Percentiles rank a stretch among this genome's conserved stretches.
Conservation (phyloP, 192 early-diverging fungal species). For the Obelidium mucronatum region DNA sequence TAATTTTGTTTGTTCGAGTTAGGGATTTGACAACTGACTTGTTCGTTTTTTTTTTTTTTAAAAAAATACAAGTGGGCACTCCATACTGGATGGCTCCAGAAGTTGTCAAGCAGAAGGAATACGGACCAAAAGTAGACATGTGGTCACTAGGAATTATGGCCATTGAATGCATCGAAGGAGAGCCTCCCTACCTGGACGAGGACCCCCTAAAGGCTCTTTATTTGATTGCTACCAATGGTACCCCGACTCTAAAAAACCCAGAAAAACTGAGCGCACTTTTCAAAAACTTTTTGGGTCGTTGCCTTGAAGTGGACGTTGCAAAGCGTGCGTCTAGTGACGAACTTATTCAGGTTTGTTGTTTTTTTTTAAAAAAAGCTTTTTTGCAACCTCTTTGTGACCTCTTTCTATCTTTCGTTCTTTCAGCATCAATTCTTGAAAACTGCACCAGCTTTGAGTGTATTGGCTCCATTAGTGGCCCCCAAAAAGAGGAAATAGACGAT, state of each 20-base stretch:
- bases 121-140: conserved; percentile 92
- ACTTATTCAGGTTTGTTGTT: conserved; percentile 66
- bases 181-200: conserved; percentile 96
- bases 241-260: conserved; percentile 88
- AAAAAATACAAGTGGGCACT: conserved; percentile 57
- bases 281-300: conserved; percentile 91
- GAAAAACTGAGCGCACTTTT: conserved; percentile 82
- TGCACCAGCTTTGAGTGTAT: conserved; percentile 76
- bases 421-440: conserved; percentile 88
- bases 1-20: background rate
- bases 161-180: conserved; percentile 97
- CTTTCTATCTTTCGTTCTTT: conserved; percentile 5
- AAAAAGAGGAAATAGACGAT: conserved; percentile 42
- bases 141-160: conserved; percentile 99
- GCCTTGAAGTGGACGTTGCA: conserved; percentile 89
- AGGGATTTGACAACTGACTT: too few species aligned
- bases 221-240: conserved; percentile 89
- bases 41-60: conserved; percentile 12
- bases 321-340: conserved; percentile 83
- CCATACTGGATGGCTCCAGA: conserved; percentile 99
- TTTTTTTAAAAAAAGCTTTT: background rate
- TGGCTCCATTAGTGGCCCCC: conserved; percentile 79
- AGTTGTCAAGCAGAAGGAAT: conserved; percentile 91
- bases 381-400: conserved; percentile 6
- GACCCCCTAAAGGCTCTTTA: conserved; percentile 80